These are phyloP conservation scores for Heliamphora exappendiculata DNA, from an alignment of 148 eudicot species.

Conservation along the genomic window DNA sequence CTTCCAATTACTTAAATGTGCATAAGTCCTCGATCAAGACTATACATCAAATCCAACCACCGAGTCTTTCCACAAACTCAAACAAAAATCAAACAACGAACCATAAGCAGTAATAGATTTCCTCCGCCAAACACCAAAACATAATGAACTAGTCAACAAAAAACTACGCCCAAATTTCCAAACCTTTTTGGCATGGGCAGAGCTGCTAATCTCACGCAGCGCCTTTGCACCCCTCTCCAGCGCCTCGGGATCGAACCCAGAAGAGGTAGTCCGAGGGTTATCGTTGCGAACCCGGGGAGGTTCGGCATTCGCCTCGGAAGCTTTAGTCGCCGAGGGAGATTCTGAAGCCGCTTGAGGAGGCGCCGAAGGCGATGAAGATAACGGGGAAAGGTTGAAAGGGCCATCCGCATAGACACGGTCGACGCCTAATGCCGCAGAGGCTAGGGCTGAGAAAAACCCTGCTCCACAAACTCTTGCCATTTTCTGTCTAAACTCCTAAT, in stretches of 20 bases:
- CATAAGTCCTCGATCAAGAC: not conserved
- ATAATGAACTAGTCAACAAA: not conserved
- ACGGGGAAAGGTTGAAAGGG: constrained; percentile 43
- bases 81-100: not conserved
- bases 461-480: constrained; percentile 50
- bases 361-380: constrained; percentile 26
- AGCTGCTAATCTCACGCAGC: constrained; percentile 37
- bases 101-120: not conserved
- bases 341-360: constrained; percentile 18
- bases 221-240: constrained; percentile 70
- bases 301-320: constrained; percentile 22
- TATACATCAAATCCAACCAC: not conserved
- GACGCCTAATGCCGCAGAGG: constrained; percentile 35
- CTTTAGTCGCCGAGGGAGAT: constrained; percentile 9
- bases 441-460: constrained; percentile 46
- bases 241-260: constrained; percentile 89
- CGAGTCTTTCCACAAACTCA: not conserved
- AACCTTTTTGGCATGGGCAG: constrained; percentile 59
- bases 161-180: not conserved
- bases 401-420: constrained; percentile 44
- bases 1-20: not conserved
- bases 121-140: not conserved
- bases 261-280: constrained; percentile 68
- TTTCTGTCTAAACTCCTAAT: not conserved
- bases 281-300: constrained; percentile 56